Conservation (phyloP, 169 alveolate genomes). For the Eimeria praecox region DNA sequence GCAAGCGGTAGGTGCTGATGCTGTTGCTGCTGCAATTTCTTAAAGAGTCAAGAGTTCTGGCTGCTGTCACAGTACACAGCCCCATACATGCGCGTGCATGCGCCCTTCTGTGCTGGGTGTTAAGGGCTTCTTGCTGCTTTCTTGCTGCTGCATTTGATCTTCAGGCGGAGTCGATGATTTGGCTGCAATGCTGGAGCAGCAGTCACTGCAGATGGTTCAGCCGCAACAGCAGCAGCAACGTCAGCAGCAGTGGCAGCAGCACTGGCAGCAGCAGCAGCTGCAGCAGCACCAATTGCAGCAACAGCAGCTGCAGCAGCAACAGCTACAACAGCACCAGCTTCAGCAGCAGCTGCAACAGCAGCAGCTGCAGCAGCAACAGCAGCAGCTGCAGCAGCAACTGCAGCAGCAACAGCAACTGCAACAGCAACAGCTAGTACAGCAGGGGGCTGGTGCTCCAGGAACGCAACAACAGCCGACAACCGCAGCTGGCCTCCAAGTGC, state of each 20-base stretch:
- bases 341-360: conserved; percentile 46
- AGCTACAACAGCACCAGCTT: conserved; percentile 5
- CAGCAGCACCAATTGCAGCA: conserved; percentile 38
- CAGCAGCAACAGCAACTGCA: conserved; percentile 50
- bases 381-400: conserved; percentile 55
- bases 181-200: conserved; percentile 70
- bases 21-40: not conserved
- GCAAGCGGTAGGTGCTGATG: conserved; percentile 29
- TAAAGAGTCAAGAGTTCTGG: not conserved
- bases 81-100: too few relatives aligned
- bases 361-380: conserved; percentile 21
- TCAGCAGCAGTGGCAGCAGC: conserved; percentile 57
- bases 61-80: not conserved
- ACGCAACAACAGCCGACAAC: conserved; percentile 29
- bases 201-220: conserved; percentile 38
- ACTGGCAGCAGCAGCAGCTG: conserved; percentile 29
- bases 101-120: not conserved
- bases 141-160: not conserved
- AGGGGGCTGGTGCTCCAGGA: conserved; percentile 49
- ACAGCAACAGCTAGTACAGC: conserved; percentile 53
- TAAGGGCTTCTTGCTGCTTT: not conserved
- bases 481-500: conserved; percentile 52
- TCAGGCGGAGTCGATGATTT: conserved; percentile 17
- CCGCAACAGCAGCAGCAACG: conserved; percentile 59
- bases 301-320: conserved; percentile 17